phyloP scores from a whole-genome alignment of 1,284 basidiomycete species.

The Trichosporon coremiiforme region DNA sequence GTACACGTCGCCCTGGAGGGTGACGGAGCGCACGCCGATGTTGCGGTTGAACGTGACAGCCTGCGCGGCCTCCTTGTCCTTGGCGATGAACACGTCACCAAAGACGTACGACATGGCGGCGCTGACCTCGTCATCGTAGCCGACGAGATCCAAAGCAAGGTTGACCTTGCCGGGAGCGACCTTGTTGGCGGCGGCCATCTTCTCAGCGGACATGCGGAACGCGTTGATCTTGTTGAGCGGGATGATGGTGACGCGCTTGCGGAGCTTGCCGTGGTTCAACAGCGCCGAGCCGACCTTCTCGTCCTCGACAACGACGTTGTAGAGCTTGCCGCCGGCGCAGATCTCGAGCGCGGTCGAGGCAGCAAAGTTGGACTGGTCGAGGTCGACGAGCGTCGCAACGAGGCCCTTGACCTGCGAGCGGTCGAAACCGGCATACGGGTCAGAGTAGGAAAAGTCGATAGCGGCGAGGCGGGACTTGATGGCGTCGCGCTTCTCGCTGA shows the following conservation, averaged over 20 bases:
- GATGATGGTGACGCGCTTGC: conserved; percentile 89
- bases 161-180: conserved; percentile 82
- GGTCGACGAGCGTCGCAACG: conserved; percentile 80
- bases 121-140: conserved; percentile 79
- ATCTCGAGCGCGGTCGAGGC: conserved; percentile 92
- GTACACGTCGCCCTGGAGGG: conserved; percentile 92
- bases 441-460: conserved; percentile 81
- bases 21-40: conserved; percentile 78
- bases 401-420: conserved; percentile 84
- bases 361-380: conserved; percentile 70
- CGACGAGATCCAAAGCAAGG: conserved; percentile 82
- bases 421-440: conserved; percentile 81
- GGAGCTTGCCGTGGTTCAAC: conserved; percentile 74
- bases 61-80: conserved; percentile 85
- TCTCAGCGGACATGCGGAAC: conserved; percentile 68
- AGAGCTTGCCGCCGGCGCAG: conserved; percentile 86
- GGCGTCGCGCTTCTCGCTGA: conserved; percentile 74
- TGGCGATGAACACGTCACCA: conserved; percentile 88
- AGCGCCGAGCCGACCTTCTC: conserved; percentile 85
- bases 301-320: conserved; percentile 91
- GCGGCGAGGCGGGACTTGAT: conserved; percentile 70
- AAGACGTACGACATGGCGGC: conserved; percentile 94
- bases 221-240: conserved; percentile 89
- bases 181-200: conserved; percentile 72
- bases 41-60: conserved; percentile 81